Percentiles rank a stretch among this genome's conserved stretches.
phyloP scores from a whole-genome alignment of 73 alveolate genomes.

The Tetrahymena thermophila region DNA sequence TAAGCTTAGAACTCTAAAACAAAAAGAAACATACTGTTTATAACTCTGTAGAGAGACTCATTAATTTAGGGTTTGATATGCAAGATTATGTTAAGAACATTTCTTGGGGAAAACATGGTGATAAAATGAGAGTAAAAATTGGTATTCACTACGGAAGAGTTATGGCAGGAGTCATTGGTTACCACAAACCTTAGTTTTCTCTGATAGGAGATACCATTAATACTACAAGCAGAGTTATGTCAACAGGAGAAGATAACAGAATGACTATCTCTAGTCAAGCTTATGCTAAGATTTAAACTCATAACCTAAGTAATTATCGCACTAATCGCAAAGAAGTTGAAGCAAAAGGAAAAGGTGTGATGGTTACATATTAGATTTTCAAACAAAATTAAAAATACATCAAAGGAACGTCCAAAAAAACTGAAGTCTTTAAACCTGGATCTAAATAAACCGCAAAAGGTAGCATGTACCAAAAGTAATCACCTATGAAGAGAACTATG shows the following conservation, averaged over 20 bases:
- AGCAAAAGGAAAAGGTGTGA: conserved; percentile 52
- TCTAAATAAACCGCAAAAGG: background rate
- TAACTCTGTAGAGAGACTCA: background rate
- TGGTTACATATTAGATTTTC: conserved; percentile 18
- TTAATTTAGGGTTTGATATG: background rate
- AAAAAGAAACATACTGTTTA: background rate
- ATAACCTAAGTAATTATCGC: background rate
- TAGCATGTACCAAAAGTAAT: background rate
- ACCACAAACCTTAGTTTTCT: conserved; percentile 91
- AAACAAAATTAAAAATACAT: background rate
- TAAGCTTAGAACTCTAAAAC: background rate
- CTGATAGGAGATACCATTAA: conserved; percentile 91
- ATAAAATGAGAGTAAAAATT: conserved; percentile 62
- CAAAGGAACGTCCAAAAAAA: background rate
- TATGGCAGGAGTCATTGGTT: conserved; percentile 94
- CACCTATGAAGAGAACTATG: background rate
- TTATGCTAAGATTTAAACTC: conserved; percentile 8
- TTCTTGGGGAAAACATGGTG: background rate
- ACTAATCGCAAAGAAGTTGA: conserved; percentile 4
- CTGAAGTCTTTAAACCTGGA: background rate
- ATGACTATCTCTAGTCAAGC: conserved; percentile 24
- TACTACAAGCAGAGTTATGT: conserved; percentile 85
- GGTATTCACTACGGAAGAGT: conserved; percentile 95
- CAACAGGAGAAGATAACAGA: conserved; percentile 57
- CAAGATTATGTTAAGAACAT: background rate